Evolutionary conservation across 495 filamentous ascomycete genomes (phyloP), one percentile per base, ranked within the genome.

Genomic region (Xylaria acuta): DNA sequence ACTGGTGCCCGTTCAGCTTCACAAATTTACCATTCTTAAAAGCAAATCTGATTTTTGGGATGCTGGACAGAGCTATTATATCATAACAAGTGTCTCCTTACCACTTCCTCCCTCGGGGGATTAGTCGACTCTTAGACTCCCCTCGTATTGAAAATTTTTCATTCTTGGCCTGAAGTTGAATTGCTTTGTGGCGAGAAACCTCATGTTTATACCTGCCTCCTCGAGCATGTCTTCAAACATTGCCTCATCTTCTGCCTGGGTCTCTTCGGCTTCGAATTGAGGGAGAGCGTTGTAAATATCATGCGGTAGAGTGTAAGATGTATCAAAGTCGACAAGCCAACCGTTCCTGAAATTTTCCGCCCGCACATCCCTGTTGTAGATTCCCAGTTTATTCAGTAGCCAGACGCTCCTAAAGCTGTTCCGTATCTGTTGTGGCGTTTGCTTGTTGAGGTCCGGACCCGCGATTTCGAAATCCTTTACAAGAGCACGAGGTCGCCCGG

Each of bases 241-340:
- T 16, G 8, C 49, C n/a, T 25, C 49, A 27, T 54, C 22, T 27
- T 25, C 22, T 54, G 7, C 49, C 14, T 12, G 49, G 3, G 49
- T 54, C 25, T 6, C 49, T 54, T 25, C 11, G 8, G 8, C 49
- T 25, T 54, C 49, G 27, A 54, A 27, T 54, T n/a, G n/a, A 54
- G 49, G 5, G 7, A 27, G 49, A 25, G 49, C 6, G 22, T 12
- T 54, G 22, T 54, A 54, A 54, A 54, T 9, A 54, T 27, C 49
- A 54, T 54, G 22, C 49, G 5, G 49, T 54, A 54, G 49, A 27
- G 49, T 54, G n/a, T 54, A 54, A 16, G 49, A 54, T 25, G 49
- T 27, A 54, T 54, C 49, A 27, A 27, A 54, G 49, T 54, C 49
- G 22, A 54, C 49, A 54, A 54, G 49, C 49, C 49, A 54, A 16